Percentiles rank a stretch among this genome's conserved stretches.
Evolutionary conservation across 495 filamentous ascomycete species (phyloP).

Genomic region (Cercophora sp.): DNA sequence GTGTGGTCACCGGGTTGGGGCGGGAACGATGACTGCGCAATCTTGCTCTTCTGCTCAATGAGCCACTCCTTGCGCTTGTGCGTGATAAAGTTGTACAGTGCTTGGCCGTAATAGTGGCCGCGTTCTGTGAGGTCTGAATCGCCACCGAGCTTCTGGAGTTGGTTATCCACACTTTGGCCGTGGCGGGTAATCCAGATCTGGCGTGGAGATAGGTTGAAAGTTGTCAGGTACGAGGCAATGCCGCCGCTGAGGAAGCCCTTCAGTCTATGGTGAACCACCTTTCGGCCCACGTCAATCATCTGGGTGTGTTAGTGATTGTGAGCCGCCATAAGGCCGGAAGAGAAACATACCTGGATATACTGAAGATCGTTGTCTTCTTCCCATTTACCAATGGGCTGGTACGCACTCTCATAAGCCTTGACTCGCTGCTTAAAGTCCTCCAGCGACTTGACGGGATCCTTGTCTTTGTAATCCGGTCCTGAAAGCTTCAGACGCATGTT

Average conservation of each 20-base stretch:
- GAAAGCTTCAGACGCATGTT: slow-evolving; percentile 99
- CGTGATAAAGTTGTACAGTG: slow-evolving; percentile 72
- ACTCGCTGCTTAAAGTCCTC: slow-evolving; percentile 92
- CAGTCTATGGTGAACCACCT: slow-evolving; percentile 84
- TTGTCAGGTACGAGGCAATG: slow-evolving; percentile 87
- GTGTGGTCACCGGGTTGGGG: slow-evolving; percentile 85
- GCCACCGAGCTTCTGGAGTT: slow-evolving; percentile 74
- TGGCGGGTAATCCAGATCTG: slow-evolving; percentile 98
- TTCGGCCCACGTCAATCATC: slow-evolving; percentile 97
- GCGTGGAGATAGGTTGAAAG: slow-evolving; percentile 90
- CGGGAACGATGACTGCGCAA: slow-evolving; percentile 67
- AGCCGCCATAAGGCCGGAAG: not conserved
- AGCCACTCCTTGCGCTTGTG: slow-evolving; percentile 73
- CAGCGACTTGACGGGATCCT: slow-evolving; percentile 78
- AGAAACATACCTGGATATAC: slow-evolving; percentile 66
- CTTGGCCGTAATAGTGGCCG: slow-evolving; percentile 66
- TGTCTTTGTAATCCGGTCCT: slow-evolving; percentile 91
- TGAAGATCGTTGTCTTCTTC: slow-evolving; percentile 86
- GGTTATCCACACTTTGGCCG: slow-evolving; percentile 79
- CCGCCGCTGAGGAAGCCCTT: slow-evolving; percentile 87
- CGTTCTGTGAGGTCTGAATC: slow-evolving; percentile 76
- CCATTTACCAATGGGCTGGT: slow-evolving; percentile 84
- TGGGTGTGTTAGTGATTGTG: slow-evolving; percentile 29
- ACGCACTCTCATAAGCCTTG: slow-evolving; percentile 87
- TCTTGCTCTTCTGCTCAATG: slow-evolving; percentile 67